These are phyloP conservation scores for Candida michaelii DNA, from an alignment of 805 yeast species.

Conservation along the genomic window DNA sequence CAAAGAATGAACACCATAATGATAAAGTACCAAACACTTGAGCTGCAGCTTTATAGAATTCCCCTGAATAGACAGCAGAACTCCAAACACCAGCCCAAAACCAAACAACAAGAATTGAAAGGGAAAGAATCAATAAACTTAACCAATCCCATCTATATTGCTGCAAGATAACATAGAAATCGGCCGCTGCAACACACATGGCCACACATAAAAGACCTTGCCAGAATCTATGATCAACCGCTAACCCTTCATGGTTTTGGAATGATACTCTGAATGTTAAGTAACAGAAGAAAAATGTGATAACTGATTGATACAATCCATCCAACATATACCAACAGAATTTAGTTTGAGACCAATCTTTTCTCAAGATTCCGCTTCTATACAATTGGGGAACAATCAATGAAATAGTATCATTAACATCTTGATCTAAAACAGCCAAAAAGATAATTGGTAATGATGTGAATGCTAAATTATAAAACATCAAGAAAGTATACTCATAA, in stretches of 20 bases:
- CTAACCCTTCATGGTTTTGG: slow-evolving; percentile 52
- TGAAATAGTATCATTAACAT: slow-evolving; percentile 64
- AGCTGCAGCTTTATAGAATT: slow-evolving; percentile 64
- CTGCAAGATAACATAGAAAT: slow-evolving; percentile 63
- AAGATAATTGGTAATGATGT: slow-evolving; percentile 78
- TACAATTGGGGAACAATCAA: slow-evolving; percentile 71
- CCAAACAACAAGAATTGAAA: slow-evolving; percentile 59
- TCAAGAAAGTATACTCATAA: slow-evolving; percentile 74
- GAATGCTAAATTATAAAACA: slow-evolving; percentile 78
- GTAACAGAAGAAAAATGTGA: slow-evolving; percentile 70
- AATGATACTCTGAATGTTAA: slow-evolving; percentile 45
- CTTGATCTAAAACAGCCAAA: slow-evolving; percentile 74
- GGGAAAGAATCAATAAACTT: slow-evolving; percentile 47
- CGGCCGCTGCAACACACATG: slow-evolving; percentile 62
- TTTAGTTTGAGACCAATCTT: slow-evolving; percentile 59
- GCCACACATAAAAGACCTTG: slow-evolving; percentile 64
- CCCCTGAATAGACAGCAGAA: slow-evolving; percentile 47
- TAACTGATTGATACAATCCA: slow-evolving; percentile 69
- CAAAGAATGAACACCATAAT: slow-evolving; percentile 64
- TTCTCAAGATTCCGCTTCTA: slow-evolving; percentile 62
- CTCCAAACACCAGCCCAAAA: slow-evolving; percentile 87
- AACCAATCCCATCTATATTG: slow-evolving; percentile 82
- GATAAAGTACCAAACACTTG: slow-evolving; percentile 59
- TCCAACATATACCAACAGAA: slow-evolving; percentile 65
- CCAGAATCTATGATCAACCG: slow-evolving; percentile 67